Base-by-base conservation (phyloP, 345 rosid species). In the Syzygium aqueum region DNA sequence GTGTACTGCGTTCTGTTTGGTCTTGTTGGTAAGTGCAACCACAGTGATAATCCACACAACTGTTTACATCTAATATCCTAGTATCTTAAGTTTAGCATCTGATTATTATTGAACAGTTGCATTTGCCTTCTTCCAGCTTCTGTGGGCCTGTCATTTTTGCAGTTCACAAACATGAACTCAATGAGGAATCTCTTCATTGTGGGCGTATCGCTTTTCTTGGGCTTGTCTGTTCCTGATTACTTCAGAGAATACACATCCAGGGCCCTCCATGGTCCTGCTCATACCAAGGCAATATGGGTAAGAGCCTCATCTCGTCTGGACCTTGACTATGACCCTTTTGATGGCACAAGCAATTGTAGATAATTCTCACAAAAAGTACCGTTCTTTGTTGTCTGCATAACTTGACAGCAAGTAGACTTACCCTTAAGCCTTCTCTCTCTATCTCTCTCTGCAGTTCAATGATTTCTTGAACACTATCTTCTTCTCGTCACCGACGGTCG, bases 101-200 rank as follows among this genome's bases (percentile, higher is more conserved):
- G 63, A 56, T 25, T 78, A 33, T 8, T 30, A 86, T 85, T 87
- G 65, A 49, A 84, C 53, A 19, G 23, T 78, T 17, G 43, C 67
- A 15, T 57, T 19, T 63, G 89, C 40, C 83, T 89, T 77, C 50
- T 90, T 84, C 77, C 95, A 96, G 99, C 98, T 89, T 96, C 99
- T 11, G 97, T 96, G 88, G 99, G 99, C 46, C 92, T 98, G 87
- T 96, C 99, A 16, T 98, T 98, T 88, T 89, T 98, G 89, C 99
- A 98, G 91, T 98, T 96, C 92, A 96, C 98, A 84, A 98, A 98
- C 93, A 96, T 98, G 99, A 98, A 98, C 93, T 96, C 99, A n/a
- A 90, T 96, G 92, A 93, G 99, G 87, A 96, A 96, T 88, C 97
- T 98, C 88, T 98, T 98, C 95, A 95, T 96, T 80, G 83, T 87